Conservation (phyloP, 1,284 basidiomycete genomes). For the Trametes versicolor region DNA sequence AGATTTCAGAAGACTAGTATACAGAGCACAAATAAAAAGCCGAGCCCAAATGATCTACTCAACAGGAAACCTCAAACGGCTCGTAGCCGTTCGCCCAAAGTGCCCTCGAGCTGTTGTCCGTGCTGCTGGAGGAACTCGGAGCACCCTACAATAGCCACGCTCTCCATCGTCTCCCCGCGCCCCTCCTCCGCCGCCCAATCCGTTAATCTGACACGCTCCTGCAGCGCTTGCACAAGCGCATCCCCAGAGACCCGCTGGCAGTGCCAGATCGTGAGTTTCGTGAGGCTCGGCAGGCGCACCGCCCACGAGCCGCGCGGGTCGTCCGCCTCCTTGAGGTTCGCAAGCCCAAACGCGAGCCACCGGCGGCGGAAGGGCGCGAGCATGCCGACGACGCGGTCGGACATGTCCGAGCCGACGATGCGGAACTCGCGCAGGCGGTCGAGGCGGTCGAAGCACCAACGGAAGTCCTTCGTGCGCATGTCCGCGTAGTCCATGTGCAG, state of each 20-base stretch:
- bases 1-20: neutral
- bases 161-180: slow-evolving; percentile 48
- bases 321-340: slow-evolving; percentile 13
- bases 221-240: slow-evolving; percentile 61
- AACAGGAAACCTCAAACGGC: neutral
- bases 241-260: slow-evolving; percentile 71
- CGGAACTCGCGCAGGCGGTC: slow-evolving; percentile 64
- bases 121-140: slow-evolving; percentile 54
- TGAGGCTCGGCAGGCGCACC: slow-evolving; percentile 63
- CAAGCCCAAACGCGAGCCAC: slow-evolving; percentile 25
- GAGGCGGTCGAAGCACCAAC: slow-evolving; percentile 68
- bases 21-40: slow-evolving; percentile 3
- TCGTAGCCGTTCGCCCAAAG: slow-evolving; percentile 47
- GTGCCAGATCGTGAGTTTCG: slow-evolving; percentile 60
- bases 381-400: slow-evolving; percentile 69
- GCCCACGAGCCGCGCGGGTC: slow-evolving; percentile 31
- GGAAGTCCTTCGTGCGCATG: slow-evolving; percentile 82
- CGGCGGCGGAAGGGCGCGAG: slow-evolving; percentile 53
- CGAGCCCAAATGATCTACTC: neutral
- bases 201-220: slow-evolving; percentile 58
- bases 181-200: slow-evolving; percentile 46
- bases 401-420: slow-evolving; percentile 83
- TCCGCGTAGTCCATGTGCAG: slow-evolving; percentile 83
- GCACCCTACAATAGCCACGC: slow-evolving; percentile 59
- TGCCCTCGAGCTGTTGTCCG: slow-evolving; percentile 49